Evolutionary conservation across 2,329 filamentous ascomycete species (phyloP), one percentile per base, ranked within the genome.

Genomic region (Thielaviopsis musarum): DNA sequence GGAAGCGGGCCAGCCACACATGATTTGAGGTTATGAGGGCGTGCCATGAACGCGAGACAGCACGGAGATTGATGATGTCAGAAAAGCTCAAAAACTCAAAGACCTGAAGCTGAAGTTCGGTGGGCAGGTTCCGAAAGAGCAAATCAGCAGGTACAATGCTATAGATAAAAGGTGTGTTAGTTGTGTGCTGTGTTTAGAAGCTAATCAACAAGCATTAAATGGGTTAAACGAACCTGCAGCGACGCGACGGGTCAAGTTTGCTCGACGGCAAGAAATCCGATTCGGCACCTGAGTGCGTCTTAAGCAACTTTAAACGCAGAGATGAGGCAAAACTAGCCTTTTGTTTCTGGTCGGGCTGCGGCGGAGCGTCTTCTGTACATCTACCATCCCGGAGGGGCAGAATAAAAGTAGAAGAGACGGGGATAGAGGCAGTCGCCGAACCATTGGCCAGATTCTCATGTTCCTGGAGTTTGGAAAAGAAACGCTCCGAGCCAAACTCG

Each of bases 401-500:
- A 38, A 77, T 77, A 56, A 80, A 80, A 10, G 70, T 73, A 3
- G 76, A 64, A 15, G 62, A 54, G 19, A 65, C 59, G 38, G 64
- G 60, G 21, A 57, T 55, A 15, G 62, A 17, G 28, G 54, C 34
- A 3, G 61, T 59, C 12, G 60, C 64, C 75, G 74, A 19, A 71
- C 71, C 64, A 70, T 73, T 75, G 67, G 70, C 78, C 34, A 54
- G 53, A 21, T 54, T 53, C 28, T 59, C 54, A 15, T 62, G 75
- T 70, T 81, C 77, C 60, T 72, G 75, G 62, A 84, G 69, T 70
- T 85, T 85, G 59, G 77, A 76, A 64, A 83, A 81, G 67, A 82
- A 85, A 64, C 78, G 78, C 69, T 79, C 74, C 52, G 82, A 85
- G 62, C 80, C 82, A 70, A 85, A 85, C 69, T 85, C 82, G 62